Base-by-base conservation (phyloP, 208 protist genomes). In the Lotmaria passim region DNA sequence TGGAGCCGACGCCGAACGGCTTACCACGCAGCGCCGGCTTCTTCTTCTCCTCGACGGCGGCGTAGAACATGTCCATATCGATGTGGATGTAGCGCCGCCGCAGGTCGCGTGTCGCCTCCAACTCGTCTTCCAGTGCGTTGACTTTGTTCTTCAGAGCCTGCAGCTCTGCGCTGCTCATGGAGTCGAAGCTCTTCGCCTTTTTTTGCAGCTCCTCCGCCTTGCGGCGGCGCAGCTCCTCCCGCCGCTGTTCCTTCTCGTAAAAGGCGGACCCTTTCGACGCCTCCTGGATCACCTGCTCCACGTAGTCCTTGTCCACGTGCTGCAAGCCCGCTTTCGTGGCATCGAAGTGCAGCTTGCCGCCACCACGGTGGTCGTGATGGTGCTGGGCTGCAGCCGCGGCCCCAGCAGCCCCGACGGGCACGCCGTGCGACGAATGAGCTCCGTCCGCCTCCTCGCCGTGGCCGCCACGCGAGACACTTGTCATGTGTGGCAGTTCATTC, bases 41-140 rank as follows among this genome's bases (percentile, higher is more conserved):
- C 78, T 98, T 96, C 76, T 93, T 93, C 63, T 96, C 89, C 73
- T 97, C 94, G 3, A 98, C 93, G 1, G 88, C 86, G 8, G 86
- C 86, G 60, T 90, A 95, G 78, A 98, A 97, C 96, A 98, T 98
- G 79, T 99, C 97, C 83, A 98, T 91, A 74, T 97, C 89, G 28
- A 93, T 72, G 74, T 96, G 91, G 19, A 94, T 85, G 73, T 89
- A 94, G 33, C 80, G 70, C 21, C 86, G 81, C 12, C 79, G 81
- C 33, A 94, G 62, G 38, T 91, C 75, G n/a, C 89, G 84, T 11
- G 52, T 74, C 11, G 79, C 75, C 79, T 94, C 89, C 23, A 96
- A 79, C 64, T 93, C 78, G 34, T 58, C 53, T 48, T 89, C 86
- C 33, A 89, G 67, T 2, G 69, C 61, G 57, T 86, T 78, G 43